Evolutionary conservation across 306 rosid genomes (phyloP), one percentile per base, ranked within the genome.

Genomic region (Dalbergia cultrata): DNA sequence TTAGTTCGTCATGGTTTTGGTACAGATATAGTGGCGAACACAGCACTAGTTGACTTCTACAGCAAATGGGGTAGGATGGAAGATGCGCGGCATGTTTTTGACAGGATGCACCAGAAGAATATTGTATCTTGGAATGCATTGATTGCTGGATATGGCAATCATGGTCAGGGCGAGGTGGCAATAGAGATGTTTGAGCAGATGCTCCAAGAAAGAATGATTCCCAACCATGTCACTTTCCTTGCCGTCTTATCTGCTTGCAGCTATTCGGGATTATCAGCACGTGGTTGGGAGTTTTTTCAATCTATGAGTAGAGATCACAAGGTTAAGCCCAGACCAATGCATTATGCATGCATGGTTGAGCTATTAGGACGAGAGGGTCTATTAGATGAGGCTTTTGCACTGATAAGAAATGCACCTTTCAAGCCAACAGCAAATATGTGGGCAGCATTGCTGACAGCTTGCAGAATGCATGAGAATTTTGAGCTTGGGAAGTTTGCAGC

Each of bases 271-370:
- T 86, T 94, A 82, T 87, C 90, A 10, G 92, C 85, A 82, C 70
- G 60, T 19, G 97, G 98, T 61, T 91, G 97, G 97, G 94, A 92
- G 70, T 76, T 89, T 58, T 94, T 94, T 67, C 73, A 87, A 54
- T 88, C 91, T 34, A 92, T 94, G 97, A 77, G 80, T 52, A 83
- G 81, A 70, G 95, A 89, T 83, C 83, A 91, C 86, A 94, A 86
- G 78, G 75, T 91, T 44, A 90, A 86, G 80, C 97, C 97, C 49
- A 93, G 97, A n/a, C 92, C 98, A n/a, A 94, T 94, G 98, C 98
- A 94, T 81, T 92, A 82, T 74, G 92, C 97, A 0, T 92, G 97
- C 79, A 92, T 94, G 95, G 80, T 94, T 49, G 98, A 94, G 74
- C 82, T 94, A 82, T 89, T 94, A 21, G 98, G 98, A 34, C 85